Evolutionary conservation across 805 yeast genomes (phyloP).

Genomic region (Saturnispora diversa): DNA sequence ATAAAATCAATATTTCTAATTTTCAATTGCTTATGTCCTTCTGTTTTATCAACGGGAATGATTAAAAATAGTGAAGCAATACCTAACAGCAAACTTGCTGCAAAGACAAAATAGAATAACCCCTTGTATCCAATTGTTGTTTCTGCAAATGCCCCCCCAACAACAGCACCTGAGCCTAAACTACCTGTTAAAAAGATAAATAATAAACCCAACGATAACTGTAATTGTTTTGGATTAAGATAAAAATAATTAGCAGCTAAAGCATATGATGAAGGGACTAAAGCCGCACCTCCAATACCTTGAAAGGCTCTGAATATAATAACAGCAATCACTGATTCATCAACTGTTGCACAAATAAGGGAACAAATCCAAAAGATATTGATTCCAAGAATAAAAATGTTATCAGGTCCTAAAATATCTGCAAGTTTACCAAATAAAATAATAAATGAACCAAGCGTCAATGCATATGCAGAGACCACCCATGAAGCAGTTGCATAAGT

Average conservation of each 20-base stretch:
- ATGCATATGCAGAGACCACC: constrained; percentile 37
- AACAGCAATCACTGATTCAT: constrained; percentile 28
- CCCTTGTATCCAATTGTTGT: constrained; percentile 34
- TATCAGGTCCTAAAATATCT: constrained; percentile 35
- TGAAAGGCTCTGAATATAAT: constrained; percentile 39
- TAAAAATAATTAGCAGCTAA: constrained; percentile 21
- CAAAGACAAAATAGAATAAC: constrained; percentile 33
- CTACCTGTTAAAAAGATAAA: constrained; percentile 22
- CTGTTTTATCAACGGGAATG: constrained; percentile 26
- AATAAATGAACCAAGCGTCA: constrained; percentile 39
- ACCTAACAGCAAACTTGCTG: constrained; percentile 17
- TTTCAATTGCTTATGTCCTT: constrained; percentile 18
- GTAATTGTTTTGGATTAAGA: constrained; percentile 10
- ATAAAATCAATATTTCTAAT: constrained; percentile 30
- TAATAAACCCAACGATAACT: constrained; percentile 14
- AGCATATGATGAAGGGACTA: constrained; percentile 29
- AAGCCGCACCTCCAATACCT: constrained; percentile 36
- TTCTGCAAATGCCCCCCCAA: constrained; percentile 39
- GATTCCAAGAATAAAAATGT: constrained; percentile 23
- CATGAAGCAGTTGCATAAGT: constrained; percentile 32
- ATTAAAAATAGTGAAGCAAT: constrained; percentile 19
- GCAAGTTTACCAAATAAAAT: constrained; percentile 35
- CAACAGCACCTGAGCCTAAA: constrained; percentile 33
- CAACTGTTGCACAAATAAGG: constrained; percentile 32
- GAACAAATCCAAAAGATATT: constrained; percentile 19